phyloP scores from a whole-genome alignment of 148 eudicot genomes.

The Nyssa sinensis region DNA sequence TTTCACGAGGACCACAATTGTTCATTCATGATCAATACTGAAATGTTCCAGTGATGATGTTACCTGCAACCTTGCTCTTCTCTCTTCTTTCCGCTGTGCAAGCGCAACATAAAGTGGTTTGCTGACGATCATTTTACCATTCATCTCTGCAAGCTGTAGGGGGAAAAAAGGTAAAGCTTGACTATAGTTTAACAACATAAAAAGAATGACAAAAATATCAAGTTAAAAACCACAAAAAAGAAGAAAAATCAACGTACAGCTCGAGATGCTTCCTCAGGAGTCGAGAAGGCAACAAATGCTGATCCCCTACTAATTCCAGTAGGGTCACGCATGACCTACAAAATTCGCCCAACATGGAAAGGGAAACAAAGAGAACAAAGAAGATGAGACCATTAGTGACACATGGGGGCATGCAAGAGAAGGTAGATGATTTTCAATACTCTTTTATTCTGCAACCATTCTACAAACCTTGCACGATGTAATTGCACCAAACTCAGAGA shows the following conservation, averaged over 20 bases:
- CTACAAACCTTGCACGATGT: constrained; percentile 72
- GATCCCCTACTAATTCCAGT: constrained; percentile 78
- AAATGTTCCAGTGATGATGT: neutral
- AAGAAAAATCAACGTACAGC: constrained; percentile 50
- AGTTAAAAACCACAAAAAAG: too few relatives aligned
- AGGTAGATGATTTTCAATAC: neutral
- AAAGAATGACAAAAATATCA: neutral
- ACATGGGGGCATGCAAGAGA: too few relatives aligned
- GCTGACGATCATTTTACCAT: constrained; percentile 75
- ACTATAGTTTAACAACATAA: neutral
- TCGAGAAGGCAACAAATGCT: constrained; percentile 75
- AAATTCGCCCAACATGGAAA: neutral
- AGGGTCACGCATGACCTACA: constrained; percentile 82
- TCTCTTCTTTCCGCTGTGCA: constrained; percentile 85
- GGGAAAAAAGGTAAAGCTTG: neutral
- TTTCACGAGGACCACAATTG: too few relatives aligned
- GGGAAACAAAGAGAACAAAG: neutral
- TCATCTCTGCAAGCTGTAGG: constrained; percentile 77
- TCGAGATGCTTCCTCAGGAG: constrained; percentile 68
- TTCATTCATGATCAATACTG: too few relatives aligned
- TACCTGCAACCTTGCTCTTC: constrained; percentile 88
- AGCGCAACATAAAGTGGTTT: constrained; percentile 90
- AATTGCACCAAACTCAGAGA: constrained; percentile 65
- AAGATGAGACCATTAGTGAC: too few relatives aligned
- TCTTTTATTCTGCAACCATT: too few relatives aligned